These are phyloP conservation scores for Blechomonas ayalai DNA, from an alignment of 208 protist species.

Conservation along the genomic window DNA sequence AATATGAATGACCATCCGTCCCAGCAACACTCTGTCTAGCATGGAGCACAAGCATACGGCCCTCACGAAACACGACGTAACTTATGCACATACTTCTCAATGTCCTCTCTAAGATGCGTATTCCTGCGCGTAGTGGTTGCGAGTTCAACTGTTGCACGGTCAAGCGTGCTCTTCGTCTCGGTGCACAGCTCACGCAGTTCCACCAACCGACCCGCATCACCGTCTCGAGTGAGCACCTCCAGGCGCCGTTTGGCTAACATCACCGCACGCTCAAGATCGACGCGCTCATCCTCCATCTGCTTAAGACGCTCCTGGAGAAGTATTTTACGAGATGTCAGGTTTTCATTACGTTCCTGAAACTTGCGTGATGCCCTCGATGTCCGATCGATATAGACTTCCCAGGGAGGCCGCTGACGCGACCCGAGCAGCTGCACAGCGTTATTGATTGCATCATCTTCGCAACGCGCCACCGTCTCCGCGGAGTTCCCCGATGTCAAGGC, in stretches of 20 bases:
- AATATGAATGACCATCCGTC: background rate
- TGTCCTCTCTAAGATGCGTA: constrained; percentile 27
- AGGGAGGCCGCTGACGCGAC: constrained; percentile 24
- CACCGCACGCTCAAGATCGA: constrained; percentile 27
- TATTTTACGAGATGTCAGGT: constrained; percentile 22
- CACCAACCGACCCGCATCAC: constrained; percentile 18
- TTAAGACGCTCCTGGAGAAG: constrained; percentile 28
- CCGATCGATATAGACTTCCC: constrained; percentile 38
- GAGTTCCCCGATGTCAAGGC: too few relatives aligned
- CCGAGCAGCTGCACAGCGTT: constrained; percentile 25
- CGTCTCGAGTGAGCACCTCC: constrained; percentile 21
- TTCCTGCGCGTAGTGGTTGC: constrained; percentile 30
- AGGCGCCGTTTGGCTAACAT: constrained; percentile 23
- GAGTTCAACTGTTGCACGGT: constrained; percentile 38
- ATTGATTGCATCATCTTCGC: constrained; percentile 20
- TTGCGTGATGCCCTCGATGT: constrained; percentile 21
- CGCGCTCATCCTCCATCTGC: constrained; percentile 56
- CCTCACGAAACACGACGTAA: too few relatives aligned
- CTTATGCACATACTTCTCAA: constrained; percentile 55
- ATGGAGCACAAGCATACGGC: too few relatives aligned
- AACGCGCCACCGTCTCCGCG: too few relatives aligned
- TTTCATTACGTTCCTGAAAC: constrained; percentile 24
- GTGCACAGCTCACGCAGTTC: constrained; percentile 37
- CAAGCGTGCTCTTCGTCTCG: constrained; percentile 30
- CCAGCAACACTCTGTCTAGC: background rate